These are phyloP conservation scores for Ganoderma meredithae DNA, from an alignment of 1,284 basidiomycete species.

Conservation along the genomic window DNA sequence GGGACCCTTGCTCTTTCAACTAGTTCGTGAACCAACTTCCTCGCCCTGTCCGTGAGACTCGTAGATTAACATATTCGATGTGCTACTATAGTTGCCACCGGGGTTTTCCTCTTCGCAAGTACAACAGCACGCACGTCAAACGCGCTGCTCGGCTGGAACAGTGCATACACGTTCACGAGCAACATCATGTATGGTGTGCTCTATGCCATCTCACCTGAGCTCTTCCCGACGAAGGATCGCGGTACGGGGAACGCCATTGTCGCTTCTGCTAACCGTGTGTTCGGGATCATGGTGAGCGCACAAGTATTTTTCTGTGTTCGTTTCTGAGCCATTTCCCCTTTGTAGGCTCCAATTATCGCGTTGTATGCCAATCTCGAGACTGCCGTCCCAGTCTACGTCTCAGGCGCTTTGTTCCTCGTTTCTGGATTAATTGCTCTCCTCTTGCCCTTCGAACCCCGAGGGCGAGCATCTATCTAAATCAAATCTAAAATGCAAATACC, in stretches of 20 bases:
- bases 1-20: slow-evolving; percentile 69
- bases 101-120: slow-evolving; percentile 70
- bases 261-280: slow-evolving; percentile 64
- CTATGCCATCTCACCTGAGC: slow-evolving; percentile 69
- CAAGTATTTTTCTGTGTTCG: not conserved
- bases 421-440: slow-evolving; percentile 67
- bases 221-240: slow-evolving; percentile 74
- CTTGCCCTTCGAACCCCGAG: slow-evolving; percentile 76
- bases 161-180: slow-evolving; percentile 66
- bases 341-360: slow-evolving; percentile 69
- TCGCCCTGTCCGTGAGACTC: not conserved
- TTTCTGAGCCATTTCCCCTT: not conserved
- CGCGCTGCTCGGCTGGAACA: slow-evolving; percentile 76
- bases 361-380: slow-evolving; percentile 65
- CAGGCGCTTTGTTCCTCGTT: slow-evolving; percentile 68
- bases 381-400: slow-evolving; percentile 73
- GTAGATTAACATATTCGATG: too few species aligned
- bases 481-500: too few species aligned
- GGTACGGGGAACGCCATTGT: slow-evolving; percentile 77
- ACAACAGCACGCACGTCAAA: slow-evolving; percentile 70
- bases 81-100: slow-evolving; percentile 58
- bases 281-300: slow-evolving; percentile 62
- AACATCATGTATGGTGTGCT: slow-evolving; percentile 80
- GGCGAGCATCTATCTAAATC: slow-evolving; percentile 61
- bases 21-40: slow-evolving; percentile 40